phyloP scores from a whole-genome alignment of 768 basidiomycete genomes.

The Coprinellus aureogranulatus region DNA sequence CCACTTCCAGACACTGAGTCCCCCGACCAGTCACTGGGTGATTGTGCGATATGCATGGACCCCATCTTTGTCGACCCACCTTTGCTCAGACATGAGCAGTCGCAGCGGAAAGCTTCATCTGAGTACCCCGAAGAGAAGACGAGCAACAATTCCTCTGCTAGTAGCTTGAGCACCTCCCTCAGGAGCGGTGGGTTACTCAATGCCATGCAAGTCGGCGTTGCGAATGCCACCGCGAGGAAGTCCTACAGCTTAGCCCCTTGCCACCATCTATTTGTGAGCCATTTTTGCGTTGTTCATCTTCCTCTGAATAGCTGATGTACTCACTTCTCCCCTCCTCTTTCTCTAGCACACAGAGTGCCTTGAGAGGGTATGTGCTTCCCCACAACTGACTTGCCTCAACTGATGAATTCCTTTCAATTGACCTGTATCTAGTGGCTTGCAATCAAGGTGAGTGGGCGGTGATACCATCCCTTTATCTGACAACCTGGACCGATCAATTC shows the following conservation, averaged over 20 bases:
- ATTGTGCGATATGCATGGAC: constrained; percentile 95
- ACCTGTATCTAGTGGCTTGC: constrained; percentile 56
- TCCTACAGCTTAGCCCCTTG: constrained; percentile 86
- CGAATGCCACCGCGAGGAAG: constrained; percentile 49
- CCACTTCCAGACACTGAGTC: constrained; percentile 72
- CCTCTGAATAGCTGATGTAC: too few relatives aligned
- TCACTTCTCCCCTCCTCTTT: not conserved
- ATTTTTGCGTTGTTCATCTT: not conserved
- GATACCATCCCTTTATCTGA: too few relatives aligned
- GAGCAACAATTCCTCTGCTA: too few relatives aligned
- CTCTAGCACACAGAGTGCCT: constrained; percentile 81
- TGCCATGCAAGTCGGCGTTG: constrained; percentile 44
- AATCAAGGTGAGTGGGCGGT: constrained; percentile 65
- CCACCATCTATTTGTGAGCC: constrained; percentile 80
- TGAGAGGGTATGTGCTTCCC: constrained; percentile 53
- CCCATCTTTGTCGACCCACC: constrained; percentile 58
- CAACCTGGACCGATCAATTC: too few relatives aligned
- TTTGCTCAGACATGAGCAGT: constrained; percentile 26
- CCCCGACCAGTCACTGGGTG: constrained; percentile 72
- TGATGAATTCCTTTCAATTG: constrained; percentile 14
- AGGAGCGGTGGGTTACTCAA: constrained; percentile 31
- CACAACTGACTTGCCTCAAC: not conserved
- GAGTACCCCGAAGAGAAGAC: constrained; percentile 26
- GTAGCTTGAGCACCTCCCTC: not conserved
- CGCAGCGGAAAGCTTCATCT: constrained; percentile 30